Evolutionary conservation across 257 asterid species (phyloP).

Genomic region (Solanum infundibuliforme): DNA sequence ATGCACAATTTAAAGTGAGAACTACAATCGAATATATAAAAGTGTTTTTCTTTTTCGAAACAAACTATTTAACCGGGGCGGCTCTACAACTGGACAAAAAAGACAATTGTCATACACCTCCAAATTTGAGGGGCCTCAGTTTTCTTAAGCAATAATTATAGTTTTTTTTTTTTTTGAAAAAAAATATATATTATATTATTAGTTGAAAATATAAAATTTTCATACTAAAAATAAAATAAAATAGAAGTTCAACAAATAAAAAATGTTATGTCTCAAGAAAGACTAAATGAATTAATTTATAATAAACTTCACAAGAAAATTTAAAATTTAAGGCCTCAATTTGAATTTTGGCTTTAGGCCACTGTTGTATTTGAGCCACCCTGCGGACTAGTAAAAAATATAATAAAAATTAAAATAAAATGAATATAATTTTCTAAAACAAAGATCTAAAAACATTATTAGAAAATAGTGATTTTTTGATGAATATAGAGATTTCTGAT

Average conservation of each 20-base stretch:
- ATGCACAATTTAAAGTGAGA: background rate
- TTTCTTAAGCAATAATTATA: background rate
- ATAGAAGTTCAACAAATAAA: no score
- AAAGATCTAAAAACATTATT: background rate
- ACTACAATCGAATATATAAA: background rate
- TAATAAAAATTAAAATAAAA: background rate
- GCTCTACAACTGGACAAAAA: no score
- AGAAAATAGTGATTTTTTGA: background rate
- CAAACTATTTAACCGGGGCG: rapidly evolving
- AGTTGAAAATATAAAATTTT: no score
- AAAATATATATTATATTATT: no score
- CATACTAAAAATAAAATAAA: no score
- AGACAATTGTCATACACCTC: background rate
- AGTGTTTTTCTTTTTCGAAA: background rate
- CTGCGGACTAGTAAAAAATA: background rate
- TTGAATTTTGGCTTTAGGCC: rapidly evolving
- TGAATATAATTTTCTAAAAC: background rate
- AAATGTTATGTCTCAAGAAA: background rate
- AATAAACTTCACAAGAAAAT: rapidly evolving
- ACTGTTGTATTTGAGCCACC: background rate
- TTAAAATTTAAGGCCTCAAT: rapidly evolving
- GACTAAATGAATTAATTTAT: no score
- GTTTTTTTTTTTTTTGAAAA: no score
- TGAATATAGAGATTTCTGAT: background rate
- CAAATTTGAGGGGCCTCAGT: background rate